Evolutionary conservation across 1,284 basidiomycete genomes (phyloP).

Genomic region (Puccinia triticina): DNA sequence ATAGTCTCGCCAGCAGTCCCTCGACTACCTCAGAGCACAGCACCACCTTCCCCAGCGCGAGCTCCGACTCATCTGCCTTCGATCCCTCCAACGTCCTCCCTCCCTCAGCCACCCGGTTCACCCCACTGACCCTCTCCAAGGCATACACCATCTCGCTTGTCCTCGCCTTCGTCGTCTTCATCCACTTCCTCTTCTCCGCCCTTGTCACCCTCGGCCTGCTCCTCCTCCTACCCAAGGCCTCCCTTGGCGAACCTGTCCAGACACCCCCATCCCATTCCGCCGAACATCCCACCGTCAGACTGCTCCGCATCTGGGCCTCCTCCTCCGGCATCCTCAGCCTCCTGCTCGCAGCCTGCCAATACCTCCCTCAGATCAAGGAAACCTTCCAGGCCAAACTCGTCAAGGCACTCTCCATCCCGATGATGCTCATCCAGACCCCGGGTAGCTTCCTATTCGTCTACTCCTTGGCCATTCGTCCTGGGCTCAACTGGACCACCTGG

Average conservation of each 20-base stretch:
- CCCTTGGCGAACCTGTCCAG: slow-evolving; percentile 57
- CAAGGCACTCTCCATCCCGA: slow-evolving; percentile 85
- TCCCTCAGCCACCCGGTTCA: slow-evolving; percentile 46
- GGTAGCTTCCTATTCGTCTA: slow-evolving; percentile 60
- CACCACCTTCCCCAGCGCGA: not conserved
- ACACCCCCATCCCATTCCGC: slow-evolving; percentile 62
- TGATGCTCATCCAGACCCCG: slow-evolving; percentile 86
- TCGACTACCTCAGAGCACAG: not conserved
- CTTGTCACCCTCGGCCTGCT: slow-evolving; percentile 53
- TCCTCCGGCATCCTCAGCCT: slow-evolving; percentile 84
- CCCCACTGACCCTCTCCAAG: slow-evolving; percentile 53
- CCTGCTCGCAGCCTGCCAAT: slow-evolving; percentile 77
- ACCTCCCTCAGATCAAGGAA: slow-evolving; percentile 80
- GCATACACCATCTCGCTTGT: slow-evolving; percentile 65
- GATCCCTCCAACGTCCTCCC: slow-evolving; percentile 48
- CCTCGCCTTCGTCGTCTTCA: slow-evolving; percentile 67
- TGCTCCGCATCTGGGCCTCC: slow-evolving; percentile 73
- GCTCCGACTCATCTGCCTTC: slow-evolving; percentile 49
- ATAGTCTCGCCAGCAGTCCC: not conserved
- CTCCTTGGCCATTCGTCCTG: slow-evolving; percentile 58
- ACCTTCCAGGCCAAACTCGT: slow-evolving; percentile 80
- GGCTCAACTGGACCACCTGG: slow-evolving; percentile 59
- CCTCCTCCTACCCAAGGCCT: slow-evolving; percentile 54
- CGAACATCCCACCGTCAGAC: slow-evolving; percentile 62
- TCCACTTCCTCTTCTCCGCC: slow-evolving; percentile 61